Percentiles rank a stretch among this genome's conserved stretches.
Conservation (phyloP, 2,329 filamentous ascomycete genomes). For the Paracoccidioides lutzii region DNA sequence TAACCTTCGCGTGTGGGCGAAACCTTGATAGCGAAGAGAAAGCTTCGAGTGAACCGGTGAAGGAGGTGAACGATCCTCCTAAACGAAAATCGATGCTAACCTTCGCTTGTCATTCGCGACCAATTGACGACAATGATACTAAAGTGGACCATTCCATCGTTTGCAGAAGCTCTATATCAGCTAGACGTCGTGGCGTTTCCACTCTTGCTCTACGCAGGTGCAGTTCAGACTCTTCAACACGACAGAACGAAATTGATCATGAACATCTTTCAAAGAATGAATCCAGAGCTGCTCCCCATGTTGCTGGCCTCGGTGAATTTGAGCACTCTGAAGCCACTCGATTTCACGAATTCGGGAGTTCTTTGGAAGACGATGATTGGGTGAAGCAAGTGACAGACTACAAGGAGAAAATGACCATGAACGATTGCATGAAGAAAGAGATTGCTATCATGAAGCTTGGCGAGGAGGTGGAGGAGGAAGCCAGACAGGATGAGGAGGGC, state of each 20-base stretch:
- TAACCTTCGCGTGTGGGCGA: constrained; percentile 76
- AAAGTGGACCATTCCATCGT: constrained; percentile 18
- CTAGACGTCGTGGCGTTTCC: constrained; percentile 28
- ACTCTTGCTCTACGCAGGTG: constrained; percentile 16
- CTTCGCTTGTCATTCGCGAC: constrained; percentile 34
- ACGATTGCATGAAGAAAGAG: constrained; percentile 82
- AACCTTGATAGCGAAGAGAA: constrained; percentile 37
- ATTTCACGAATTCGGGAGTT: constrained; percentile 89
- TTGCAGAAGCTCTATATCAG: constrained; percentile 15
- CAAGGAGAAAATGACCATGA: constrained; percentile 65
- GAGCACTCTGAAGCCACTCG: constrained; percentile 32
- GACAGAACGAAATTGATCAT: constrained; percentile 2
- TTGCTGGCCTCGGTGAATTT: constrained; percentile 26
- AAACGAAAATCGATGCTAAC: constrained; percentile 35
- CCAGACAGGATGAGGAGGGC: constrained; percentile 58
- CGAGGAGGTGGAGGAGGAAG: constrained; percentile 86
- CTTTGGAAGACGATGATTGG: constrained; percentile 79
- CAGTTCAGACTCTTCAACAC: constrained; percentile 9
- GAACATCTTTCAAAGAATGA: constrained; percentile 6
- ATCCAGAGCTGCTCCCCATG: constrained; percentile 19
- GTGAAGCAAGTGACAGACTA: constrained; percentile 56
- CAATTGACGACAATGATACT: constrained; percentile 11
- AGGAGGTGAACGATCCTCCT: constrained; percentile 14
- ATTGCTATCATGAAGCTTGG: constrained; percentile 73
- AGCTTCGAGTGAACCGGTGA: constrained; percentile 19